Evolutionary conservation across 1,284 basidiomycete genomes (phyloP), one percentile per base, ranked within the genome.

Genomic region (Flammula alnicola): DNA sequence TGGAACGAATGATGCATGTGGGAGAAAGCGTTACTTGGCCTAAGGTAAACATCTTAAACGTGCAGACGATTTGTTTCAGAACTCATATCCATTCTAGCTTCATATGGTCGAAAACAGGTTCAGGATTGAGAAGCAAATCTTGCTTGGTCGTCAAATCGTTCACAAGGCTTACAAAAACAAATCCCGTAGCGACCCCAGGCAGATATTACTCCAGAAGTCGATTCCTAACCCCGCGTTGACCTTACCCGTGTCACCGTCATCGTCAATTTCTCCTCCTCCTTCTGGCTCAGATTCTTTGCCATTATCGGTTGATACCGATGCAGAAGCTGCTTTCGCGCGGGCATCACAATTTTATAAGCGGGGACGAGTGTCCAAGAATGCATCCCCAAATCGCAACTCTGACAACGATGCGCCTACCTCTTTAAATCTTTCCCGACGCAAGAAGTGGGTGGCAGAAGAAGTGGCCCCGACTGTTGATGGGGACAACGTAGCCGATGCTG

Each of bases 11-110:
- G 92, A 81, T 96, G 54, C 73, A 75, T 45, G 89, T 93, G 2
- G 95, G 95, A 3, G 79, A 96, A 69, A 68, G 84, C n/a, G 94
- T 93, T n/a, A 88, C 95, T 16, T 98, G 93, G 93, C 95, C 95
- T 0, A 95, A 95, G 73, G 89, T 95, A 57, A 47, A 71, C 48
- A 11, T 10, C n/a, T 14, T 10, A 32, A 35, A 35, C 17, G 19
- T 7, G 20, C 12, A 25, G 16, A 27, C 8, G 22, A 41, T 33
- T 29, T 17, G 17, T 12, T 25, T 20, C 32, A 4, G 17, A 47
- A 3, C 22, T 51, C 14, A 20, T 41, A 31, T 22, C 27, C 29
- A 45, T 23, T 20, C 17, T 43, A 94, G 92, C 71, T 95, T 9
- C 92, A 93, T 60, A 96, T 98, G 81, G 91, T 96, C 46, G 83